phyloP scores from a whole-genome alignment of 2,329 filamentous ascomycete species.

The Neopestalotiopsis rosae region DNA sequence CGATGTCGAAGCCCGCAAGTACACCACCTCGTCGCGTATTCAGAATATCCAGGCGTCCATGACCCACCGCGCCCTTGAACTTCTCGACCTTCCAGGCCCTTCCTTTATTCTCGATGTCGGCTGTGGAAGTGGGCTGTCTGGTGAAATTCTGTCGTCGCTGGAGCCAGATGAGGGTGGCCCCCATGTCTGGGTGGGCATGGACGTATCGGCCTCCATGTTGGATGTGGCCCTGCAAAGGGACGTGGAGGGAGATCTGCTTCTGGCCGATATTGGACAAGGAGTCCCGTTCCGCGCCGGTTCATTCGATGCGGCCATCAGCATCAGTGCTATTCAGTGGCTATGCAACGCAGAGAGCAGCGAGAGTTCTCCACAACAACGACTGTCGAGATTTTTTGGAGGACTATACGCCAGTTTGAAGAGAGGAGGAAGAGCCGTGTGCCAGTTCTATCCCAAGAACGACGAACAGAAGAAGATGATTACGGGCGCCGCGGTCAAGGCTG shows the following conservation, averaged over 20 bases:
- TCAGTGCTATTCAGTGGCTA: slow-evolving; percentile 97
- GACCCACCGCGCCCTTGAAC: slow-evolving; percentile 90
- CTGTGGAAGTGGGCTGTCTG: slow-evolving; percentile 92
- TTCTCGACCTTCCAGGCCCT: slow-evolving; percentile 79
- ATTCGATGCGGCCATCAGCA: slow-evolving; percentile 94
- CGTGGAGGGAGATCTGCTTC: slow-evolving; percentile 89
- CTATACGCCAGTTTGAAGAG: slow-evolving; percentile 83
- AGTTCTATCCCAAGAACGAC: slow-evolving; percentile 98
- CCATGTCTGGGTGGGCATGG: slow-evolving; percentile 97
- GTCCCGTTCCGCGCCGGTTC: slow-evolving; percentile 90
- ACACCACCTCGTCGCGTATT: slow-evolving; percentile 95
- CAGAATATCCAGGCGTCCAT: slow-evolving; percentile 94
- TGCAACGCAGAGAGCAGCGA: slow-evolving; percentile 94
- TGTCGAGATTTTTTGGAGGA: slow-evolving; percentile 90
- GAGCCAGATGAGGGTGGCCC: slow-evolving; percentile 76
- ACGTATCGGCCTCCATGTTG: slow-evolving; percentile 95
- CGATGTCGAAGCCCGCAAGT: slow-evolving; percentile 93
- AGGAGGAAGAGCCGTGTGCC: slow-evolving; percentile 89
- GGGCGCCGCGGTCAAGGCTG: slow-evolving; percentile 86
- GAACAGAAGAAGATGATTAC: slow-evolving; percentile 91
- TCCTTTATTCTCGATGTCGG: slow-evolving; percentile 96
- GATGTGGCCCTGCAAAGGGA: slow-evolving; percentile 90
- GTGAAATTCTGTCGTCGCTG: slow-evolving; percentile 86
- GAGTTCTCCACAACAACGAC: slow-evolving; percentile 76
- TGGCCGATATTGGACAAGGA: slow-evolving; percentile 94